Evolutionary conservation across 129 eudicot genomes (phyloP).

Genomic region (Flaveria bidentis): DNA sequence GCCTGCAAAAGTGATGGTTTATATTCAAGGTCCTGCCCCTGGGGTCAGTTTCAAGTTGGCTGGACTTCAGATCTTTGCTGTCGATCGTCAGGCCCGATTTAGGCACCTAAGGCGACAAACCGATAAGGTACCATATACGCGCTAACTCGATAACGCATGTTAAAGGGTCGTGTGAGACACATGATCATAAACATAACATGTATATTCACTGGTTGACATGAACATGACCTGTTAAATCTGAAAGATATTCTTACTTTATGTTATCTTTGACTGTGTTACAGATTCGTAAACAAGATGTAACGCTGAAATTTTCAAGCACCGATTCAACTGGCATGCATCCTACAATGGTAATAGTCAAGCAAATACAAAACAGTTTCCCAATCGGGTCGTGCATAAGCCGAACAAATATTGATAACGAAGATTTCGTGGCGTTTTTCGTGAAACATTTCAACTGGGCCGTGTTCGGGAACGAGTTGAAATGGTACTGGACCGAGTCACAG

Average conservation of each 20-base stretch:
- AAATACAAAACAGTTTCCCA: conserved; percentile 76
- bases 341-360: conserved; percentile 56
- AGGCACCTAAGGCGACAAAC: conserved; percentile 58
- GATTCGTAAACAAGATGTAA: conserved; percentile 87
- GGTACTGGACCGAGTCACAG: conserved; percentile 94
- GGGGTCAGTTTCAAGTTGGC: conserved; percentile 81
- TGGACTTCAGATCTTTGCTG: conserved; percentile 84
- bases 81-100: conserved; percentile 67
- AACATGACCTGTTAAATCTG: neutral
- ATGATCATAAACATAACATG: too few relatives aligned
- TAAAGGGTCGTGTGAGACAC: too few relatives aligned
- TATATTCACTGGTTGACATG: neutral
- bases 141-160: too few relatives aligned
- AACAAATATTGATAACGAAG: conserved; percentile 81
- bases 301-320: conserved; percentile 54
- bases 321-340: conserved; percentile 40
- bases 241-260: too few relatives aligned
- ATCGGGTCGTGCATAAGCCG: conserved; percentile 81
- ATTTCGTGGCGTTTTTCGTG: conserved; percentile 66
- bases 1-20: conserved; percentile 73
- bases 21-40: conserved; percentile 83
- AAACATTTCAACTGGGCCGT: conserved; percentile 90
- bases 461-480: conserved; percentile 87
- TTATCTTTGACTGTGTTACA: conserved; percentile 31
- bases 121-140: conserved; percentile 48